Percentiles rank a stretch among this genome's conserved stretches.
Evolutionary conservation across 78 protist species (phyloP).

Genomic region (Tieghemostelium lacteum): DNA sequence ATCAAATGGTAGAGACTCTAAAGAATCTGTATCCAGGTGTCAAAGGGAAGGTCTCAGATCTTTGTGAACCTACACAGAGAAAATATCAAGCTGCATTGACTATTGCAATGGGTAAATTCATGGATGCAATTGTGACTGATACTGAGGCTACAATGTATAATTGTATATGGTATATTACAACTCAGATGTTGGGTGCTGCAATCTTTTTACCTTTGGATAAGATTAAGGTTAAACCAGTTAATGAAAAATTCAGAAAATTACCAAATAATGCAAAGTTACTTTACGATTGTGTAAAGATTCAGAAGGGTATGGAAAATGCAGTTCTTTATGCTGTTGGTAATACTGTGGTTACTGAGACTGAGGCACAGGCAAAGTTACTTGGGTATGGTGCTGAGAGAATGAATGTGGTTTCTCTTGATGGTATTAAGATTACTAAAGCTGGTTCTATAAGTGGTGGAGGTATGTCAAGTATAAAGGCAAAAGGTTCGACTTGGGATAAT

Average conservation of each 20-base stretch:
- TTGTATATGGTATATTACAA: slow-evolving; percentile 93
- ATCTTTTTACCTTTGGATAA: slow-evolving; percentile 95
- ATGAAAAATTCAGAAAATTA: slow-evolving; percentile 80
- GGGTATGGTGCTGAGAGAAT: slow-evolving; percentile 44
- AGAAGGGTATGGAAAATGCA: slow-evolving; percentile 78
- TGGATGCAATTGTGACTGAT: slow-evolving; percentile 97
- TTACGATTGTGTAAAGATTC: slow-evolving; percentile 78
- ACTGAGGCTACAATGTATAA: slow-evolving; percentile 83
- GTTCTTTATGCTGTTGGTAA: slow-evolving; percentile 92
- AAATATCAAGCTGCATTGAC: slow-evolving; percentile 90
- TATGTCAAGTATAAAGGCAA: slow-evolving; percentile 1
- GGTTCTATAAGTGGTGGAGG: slow-evolving; percentile 97
- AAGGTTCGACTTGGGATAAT: slow-evolving; percentile 69
- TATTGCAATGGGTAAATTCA: slow-evolving; percentile 92
- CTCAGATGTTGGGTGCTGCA: slow-evolving; percentile 82
- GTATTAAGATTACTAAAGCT: slow-evolving; percentile 89
- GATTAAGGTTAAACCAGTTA: slow-evolving; percentile 51
- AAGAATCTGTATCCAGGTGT: slow-evolving; percentile 91
- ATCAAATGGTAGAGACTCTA: slow-evolving; percentile 62
- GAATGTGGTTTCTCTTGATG: slow-evolving; percentile 92
- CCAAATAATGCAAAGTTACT: slow-evolving; percentile 62
- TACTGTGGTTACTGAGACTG: slow-evolving; percentile 92
- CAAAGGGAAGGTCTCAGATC: slow-evolving; percentile 89
- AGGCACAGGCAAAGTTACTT: slow-evolving; percentile 87
- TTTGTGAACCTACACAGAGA: slow-evolving; percentile 83